phyloP scores from a whole-genome alignment of 495 filamentous ascomycete species.

The Aspergillus conjunctus region DNA sequence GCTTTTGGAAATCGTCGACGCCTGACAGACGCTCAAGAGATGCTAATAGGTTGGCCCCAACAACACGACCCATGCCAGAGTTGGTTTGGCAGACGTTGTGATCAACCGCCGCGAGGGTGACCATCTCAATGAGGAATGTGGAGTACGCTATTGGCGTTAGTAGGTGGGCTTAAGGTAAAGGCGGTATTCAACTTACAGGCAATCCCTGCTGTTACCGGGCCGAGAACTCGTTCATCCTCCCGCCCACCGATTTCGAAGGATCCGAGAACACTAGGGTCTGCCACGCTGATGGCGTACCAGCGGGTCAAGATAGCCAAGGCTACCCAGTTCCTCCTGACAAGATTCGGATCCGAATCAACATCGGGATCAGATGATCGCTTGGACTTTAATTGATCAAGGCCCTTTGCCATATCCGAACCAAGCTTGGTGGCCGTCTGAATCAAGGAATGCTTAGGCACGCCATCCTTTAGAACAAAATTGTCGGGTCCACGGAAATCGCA shows the following conservation, averaged over 20 bases:
- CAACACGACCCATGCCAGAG: conserved; percentile 42
- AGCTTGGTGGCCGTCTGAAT: conserved; percentile 46
- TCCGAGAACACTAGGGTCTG: conserved; percentile 62
- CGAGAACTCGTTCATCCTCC: conserved; percentile 66
- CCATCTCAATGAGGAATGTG: conserved; percentile 45
- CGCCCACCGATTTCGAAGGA: conserved; percentile 50
- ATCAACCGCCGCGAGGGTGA: conserved; percentile 40
- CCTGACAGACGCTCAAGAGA: conserved; percentile 45
- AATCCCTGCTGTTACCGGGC: conserved; percentile 63
- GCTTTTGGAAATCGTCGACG: conserved; percentile 41
- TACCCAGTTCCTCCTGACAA: conserved; percentile 75
- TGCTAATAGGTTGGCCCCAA: conserved; percentile 40
- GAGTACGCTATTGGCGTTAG: conserved; percentile 44
- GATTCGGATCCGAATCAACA: conserved; percentile 68
- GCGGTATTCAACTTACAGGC: conserved; percentile 59
- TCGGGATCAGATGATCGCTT: conserved; percentile 49
- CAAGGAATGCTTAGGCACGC: conserved; percentile 45
- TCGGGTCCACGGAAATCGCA: conserved; percentile 49
- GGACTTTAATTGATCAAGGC: conserved; percentile 41
- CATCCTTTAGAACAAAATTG: conserved; percentile 47
- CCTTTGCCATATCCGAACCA: conserved; percentile 46
- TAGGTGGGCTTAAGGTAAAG: conserved; percentile 4
- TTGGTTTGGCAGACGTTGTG: conserved; percentile 46
- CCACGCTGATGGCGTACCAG: conserved; percentile 72
- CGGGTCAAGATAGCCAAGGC: conserved; percentile 71